These are phyloP conservation scores for Arthrobotrys sphaeroides DNA, from an alignment of 2,329 filamentous ascomycete genomes.

Conservation along the genomic window DNA sequence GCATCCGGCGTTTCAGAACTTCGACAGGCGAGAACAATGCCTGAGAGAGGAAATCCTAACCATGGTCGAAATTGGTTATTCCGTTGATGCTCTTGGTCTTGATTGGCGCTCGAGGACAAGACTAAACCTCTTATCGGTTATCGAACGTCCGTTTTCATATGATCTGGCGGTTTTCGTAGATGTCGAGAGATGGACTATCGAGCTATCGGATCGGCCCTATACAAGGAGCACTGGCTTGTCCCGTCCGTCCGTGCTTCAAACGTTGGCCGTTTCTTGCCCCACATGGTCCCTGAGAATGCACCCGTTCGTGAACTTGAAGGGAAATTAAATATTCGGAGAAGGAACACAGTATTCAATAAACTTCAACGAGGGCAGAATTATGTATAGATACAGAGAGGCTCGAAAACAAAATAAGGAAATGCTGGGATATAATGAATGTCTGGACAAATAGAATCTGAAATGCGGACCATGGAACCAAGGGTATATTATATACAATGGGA, in stretches of 20 bases:
- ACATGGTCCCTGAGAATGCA: no score
- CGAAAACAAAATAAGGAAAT: constrained; percentile 17
- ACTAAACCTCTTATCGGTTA: constrained; percentile 1
- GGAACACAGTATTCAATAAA: no score
- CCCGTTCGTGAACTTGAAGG: no score
- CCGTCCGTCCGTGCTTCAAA: no score
- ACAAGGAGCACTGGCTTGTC: no score
- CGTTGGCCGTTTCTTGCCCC: no score
- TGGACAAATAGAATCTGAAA: not conserved
- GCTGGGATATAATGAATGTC: constrained; percentile 4
- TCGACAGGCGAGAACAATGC: constrained; percentile 2
- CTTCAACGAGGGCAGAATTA: not conserved
- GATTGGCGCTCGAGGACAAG: no score
- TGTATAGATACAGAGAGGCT: constrained; percentile 1
- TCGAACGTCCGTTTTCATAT: not conserved
- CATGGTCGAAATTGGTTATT: not conserved
- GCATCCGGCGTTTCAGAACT: constrained; percentile 37
- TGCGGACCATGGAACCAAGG: constrained; percentile 16
- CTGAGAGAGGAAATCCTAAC: constrained; percentile 3
- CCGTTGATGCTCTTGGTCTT: not conserved
- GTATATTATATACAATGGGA: constrained; percentile 17
- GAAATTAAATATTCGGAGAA: no score
- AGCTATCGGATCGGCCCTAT: no score
- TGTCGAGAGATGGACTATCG: not conserved
- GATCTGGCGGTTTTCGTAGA: not conserved